Base-by-base conservation (phyloP, 139 green algal species). In the Monoraphidium neglectum region DNA sequence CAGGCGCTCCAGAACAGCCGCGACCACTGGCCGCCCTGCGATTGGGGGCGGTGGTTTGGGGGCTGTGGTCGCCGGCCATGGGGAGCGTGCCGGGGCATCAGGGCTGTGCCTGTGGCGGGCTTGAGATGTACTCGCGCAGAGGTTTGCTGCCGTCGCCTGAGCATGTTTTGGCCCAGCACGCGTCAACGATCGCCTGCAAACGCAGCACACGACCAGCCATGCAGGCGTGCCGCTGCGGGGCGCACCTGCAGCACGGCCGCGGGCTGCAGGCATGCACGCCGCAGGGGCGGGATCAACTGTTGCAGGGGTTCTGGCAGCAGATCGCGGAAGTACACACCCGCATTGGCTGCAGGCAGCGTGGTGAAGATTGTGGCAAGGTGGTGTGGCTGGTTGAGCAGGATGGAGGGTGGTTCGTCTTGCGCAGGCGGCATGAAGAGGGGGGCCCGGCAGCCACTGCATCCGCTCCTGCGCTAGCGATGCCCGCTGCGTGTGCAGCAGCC, bases 1-100 rank as follows among this genome's bases (percentile, higher is more conserved):
- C 93, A 80, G 0, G 84, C 82, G 0, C 72, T 71, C 82, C 86
- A 90, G 1, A 95, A 23, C 49, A 96, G 70, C 21, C 91, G 80
- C 0, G 21, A 43, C 77, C 84, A 90, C 49, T 95, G 56, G 18
- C 82, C 43, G 4, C 60, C 43, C 84, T 93, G 82, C 66, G 79
- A n/a, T n/a, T n/a, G 2, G 30, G 5, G 6, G 24, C 23, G 5
- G 6, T 30, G 72, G 21, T 53, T 64, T 36, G 28, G 16, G 4
- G 33, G 49, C 15, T 56, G 32, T n/a, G 35, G 77, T 28, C 75
- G 16, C 64, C 33, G 38, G 13, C 24, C 28, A 4, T n/a, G 59
- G 21, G 69, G 68, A 74, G 47, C 47, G 32, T 26, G 32, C 38
- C 26, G 8, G 24, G 28, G 60, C 15, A 33, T 21, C 32, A 12